phyloP scores from a whole-genome alignment of 2,329 filamentous ascomycete species.

The Penicillium hordei region DNA sequence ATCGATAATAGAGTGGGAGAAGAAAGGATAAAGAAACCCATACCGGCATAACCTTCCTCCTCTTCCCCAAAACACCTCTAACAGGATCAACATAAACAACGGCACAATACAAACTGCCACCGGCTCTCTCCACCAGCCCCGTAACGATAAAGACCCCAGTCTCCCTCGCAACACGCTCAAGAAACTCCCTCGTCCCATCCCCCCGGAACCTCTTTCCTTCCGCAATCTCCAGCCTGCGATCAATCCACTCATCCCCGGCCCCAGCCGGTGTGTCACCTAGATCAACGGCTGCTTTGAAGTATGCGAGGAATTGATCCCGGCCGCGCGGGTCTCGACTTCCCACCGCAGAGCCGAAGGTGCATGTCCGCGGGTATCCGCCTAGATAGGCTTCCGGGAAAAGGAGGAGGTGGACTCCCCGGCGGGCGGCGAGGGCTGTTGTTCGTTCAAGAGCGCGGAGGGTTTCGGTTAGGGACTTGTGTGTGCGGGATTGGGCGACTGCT shows the following conservation, averaged over 20 bases:
- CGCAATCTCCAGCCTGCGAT: background rate
- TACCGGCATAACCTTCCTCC: constrained; percentile 87
- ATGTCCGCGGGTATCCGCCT: constrained; percentile 88
- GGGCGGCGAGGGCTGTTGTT: constrained; percentile 64
- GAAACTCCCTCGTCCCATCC: background rate
- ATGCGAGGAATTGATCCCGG: constrained; percentile 78
- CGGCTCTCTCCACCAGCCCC: constrained; percentile 76
- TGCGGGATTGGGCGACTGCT: constrained; percentile 3
- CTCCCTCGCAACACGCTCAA: constrained; percentile 1
- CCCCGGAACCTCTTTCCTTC: constrained; percentile 1
- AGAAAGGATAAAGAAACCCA: constrained; percentile 24
- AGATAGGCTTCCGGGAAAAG: constrained; percentile 90
- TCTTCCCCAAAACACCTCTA: constrained; percentile 73
- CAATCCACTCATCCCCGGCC: background rate
- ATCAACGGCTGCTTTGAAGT: constrained; percentile 37
- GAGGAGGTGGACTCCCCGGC: constrained; percentile 63
- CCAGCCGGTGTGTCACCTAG: constrained; percentile 1
- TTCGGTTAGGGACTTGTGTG: background rate
- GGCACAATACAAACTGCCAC: constrained; percentile 79
- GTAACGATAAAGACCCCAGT: constrained; percentile 69
- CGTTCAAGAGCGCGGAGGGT: constrained; percentile 64
- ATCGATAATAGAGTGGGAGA: background rate
- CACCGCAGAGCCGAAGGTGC: constrained; percentile 71
- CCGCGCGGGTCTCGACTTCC: constrained; percentile 67
- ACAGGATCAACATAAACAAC: constrained; percentile 78